A percentile compares a stretch with the other conserved stretches of the same genome.
Conservation (phyloP, 148 eudicot species). For the Rhododendron henanense region DNA sequence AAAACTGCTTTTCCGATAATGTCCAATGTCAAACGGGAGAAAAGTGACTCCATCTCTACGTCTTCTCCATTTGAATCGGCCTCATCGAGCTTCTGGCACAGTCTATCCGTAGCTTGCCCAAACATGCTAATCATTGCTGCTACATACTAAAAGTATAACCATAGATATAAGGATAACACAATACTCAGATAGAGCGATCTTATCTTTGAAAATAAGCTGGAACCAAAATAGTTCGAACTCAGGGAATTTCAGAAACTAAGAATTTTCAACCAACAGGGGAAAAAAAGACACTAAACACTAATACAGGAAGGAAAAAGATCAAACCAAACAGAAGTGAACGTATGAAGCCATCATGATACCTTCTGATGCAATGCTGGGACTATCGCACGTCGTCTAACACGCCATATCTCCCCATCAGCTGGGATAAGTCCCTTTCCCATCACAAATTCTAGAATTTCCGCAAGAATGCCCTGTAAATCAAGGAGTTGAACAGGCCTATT, state of each 20-base stretch:
- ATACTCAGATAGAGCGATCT: background rate
- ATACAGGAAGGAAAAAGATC: background rate
- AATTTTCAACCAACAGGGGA: background rate
- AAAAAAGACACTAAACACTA: background rate
- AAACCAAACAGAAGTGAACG: background rate
- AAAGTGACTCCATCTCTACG: conserved; percentile 97
- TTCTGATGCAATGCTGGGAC: conserved; percentile 97
- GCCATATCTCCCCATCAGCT: conserved; percentile 99
- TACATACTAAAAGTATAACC: conserved; percentile 56
- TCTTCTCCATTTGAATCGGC: conserved; percentile 83
- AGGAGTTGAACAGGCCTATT: background rate
- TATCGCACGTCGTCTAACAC: conserved; percentile 84
- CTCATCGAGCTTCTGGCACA: conserved; percentile 75
- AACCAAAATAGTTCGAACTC: background rate
- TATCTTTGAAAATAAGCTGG: background rate
- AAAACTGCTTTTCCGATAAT: conserved; percentile 95
- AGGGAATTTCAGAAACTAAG: background rate
- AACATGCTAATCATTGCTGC: conserved; percentile 84
- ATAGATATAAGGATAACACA: conserved; percentile 11
- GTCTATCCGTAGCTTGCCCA: conserved; percentile 83
- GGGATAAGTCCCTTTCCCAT: conserved; percentile 99
- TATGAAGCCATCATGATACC: conserved; percentile 33
- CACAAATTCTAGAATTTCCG: conserved; percentile 94
- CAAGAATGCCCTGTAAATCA: conserved; percentile 66
- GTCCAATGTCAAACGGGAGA: conserved; percentile 91